Percentiles rank a stretch among this genome's conserved stretches.
Evolutionary conservation across 345 rosid species (phyloP).

Genomic region (Angophora floribunda): DNA sequence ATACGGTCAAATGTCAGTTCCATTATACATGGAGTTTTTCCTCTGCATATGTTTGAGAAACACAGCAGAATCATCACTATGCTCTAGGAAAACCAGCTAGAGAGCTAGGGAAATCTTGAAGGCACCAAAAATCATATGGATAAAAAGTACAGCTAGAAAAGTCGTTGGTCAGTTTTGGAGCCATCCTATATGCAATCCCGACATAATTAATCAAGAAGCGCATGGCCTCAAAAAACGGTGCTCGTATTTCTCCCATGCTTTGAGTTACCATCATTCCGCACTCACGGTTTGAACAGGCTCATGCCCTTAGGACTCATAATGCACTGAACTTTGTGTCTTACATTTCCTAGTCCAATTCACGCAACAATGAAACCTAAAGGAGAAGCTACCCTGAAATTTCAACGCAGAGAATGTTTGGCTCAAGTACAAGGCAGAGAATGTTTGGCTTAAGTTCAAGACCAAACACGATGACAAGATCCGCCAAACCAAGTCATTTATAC

Average conservation of each 20-base stretch:
- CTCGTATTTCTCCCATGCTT: not conserved
- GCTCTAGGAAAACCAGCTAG: not conserved
- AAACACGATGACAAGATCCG: not conserved
- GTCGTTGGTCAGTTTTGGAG: too few species aligned
- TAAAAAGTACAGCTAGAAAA: too few species aligned
- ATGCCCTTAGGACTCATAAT: not conserved
- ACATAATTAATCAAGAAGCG: not conserved
- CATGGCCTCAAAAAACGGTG: not conserved
- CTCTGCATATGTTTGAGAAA: not conserved
- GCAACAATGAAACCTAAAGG: not conserved
- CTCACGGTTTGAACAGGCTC: not conserved
- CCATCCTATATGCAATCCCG: too few species aligned
- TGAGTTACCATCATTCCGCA: not conserved
- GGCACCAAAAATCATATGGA: too few species aligned
- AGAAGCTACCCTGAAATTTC: not conserved
- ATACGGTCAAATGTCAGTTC: too few species aligned
- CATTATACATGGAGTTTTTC: too few species aligned
- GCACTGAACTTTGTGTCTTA: not conserved
- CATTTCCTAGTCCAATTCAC: not conserved
- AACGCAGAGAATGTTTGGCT: too few species aligned
- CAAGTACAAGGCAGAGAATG: too few species aligned
- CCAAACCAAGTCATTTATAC: not conserved
- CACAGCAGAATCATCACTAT: not conserved
- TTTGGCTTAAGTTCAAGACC: not conserved
- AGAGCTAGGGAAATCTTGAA: not conserved